phyloP scores from a whole-genome alignment of 108 stramenopile genomes.

The Nitzschia inconspicua region DNA sequence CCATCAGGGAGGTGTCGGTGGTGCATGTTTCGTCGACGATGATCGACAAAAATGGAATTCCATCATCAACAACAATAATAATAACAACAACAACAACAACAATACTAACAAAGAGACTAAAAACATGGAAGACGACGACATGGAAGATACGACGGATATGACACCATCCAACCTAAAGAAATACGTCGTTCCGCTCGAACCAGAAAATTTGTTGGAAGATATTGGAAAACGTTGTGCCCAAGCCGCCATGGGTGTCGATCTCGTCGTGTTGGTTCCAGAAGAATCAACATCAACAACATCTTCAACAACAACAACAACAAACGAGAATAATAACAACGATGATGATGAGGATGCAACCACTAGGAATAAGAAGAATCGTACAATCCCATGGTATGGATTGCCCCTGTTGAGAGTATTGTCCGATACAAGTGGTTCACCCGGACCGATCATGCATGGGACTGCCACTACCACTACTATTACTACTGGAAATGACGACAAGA shows the following conservation, averaged over 20 bases:
- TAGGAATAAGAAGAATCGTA: neutral
- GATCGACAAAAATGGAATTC: neutral
- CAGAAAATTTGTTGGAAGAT: conserved; percentile 26
- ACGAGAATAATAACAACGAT: too few relatives aligned
- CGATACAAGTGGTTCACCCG: conserved; percentile 43
- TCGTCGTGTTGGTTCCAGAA: conserved; percentile 26
- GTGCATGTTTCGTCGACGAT: conserved; percentile 9
- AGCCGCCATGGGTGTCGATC: conserved; percentile 45
- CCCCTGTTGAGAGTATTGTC: conserved; percentile 33
- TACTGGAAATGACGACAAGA: neutral
- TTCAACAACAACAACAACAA: too few relatives aligned
- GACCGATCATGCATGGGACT: conserved; percentile 36
- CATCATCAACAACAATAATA: neutral
- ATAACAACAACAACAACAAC: neutral
- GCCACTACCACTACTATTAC: neutral
- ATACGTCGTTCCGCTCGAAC: conserved; percentile 4
- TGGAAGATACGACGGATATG: conserved; percentile 20
- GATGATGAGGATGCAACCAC: neutral
- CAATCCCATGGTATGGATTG: conserved; percentile 28
- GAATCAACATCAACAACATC: too few relatives aligned
- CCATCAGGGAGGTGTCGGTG: conserved; percentile 21
- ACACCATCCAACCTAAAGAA: conserved; percentile 22
- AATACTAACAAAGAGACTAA: neutral
- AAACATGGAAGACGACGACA: neutral
- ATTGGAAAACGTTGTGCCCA: conserved; percentile 36